These are phyloP conservation scores for Blastomyces gilchristii DNA, from an alignment of 2,329 filamentous ascomycete species.

Conservation along the genomic window DNA sequence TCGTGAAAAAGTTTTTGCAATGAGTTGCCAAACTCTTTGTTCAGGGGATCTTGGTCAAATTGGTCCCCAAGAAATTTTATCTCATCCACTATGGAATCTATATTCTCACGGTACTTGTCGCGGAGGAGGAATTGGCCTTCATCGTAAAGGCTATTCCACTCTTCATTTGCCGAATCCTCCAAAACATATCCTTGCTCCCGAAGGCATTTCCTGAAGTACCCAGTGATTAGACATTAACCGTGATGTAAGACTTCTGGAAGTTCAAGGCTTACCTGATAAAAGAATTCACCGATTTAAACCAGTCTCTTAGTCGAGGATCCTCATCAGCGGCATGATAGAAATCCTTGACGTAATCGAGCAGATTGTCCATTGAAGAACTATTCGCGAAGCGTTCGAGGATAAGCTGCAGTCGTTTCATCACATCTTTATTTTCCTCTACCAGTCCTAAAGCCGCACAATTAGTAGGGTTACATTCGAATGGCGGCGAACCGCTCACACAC, in stretches of 20 bases:
- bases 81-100: conserved; percentile 77
- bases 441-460: conserved; percentile 26
- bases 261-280: conserved; percentile 50
- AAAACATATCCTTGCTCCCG: conserved; percentile 87
- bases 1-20: conserved; percentile 79
- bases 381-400: conserved; percentile 95
- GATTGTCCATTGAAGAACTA: conserved; percentile 74
- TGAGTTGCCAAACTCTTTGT: conserved; percentile 66
- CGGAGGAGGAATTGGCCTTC: conserved; percentile 77
- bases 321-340: conserved; percentile 80
- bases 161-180: conserved; percentile 63
- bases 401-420: conserved; percentile 51
- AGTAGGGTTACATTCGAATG: background rate
- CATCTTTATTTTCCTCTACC: conserved; percentile 28
- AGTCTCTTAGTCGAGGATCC: conserved; percentile 75
- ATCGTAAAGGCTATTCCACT: conserved; percentile 81
- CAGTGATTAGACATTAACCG: conserved; percentile 7
- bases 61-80: conserved; percentile 80
- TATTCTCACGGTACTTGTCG: conserved; percentile 77
- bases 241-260: background rate
- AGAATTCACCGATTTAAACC: conserved; percentile 70
- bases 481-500: conserved; percentile 46
- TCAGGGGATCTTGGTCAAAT: conserved; percentile 80
- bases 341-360: conserved; percentile 73
- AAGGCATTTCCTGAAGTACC: conserved; percentile 52